These are phyloP conservation scores for Cyclotella cryptica DNA, from an alignment of 108 stramenopile genomes.

Conservation along the genomic window DNA sequence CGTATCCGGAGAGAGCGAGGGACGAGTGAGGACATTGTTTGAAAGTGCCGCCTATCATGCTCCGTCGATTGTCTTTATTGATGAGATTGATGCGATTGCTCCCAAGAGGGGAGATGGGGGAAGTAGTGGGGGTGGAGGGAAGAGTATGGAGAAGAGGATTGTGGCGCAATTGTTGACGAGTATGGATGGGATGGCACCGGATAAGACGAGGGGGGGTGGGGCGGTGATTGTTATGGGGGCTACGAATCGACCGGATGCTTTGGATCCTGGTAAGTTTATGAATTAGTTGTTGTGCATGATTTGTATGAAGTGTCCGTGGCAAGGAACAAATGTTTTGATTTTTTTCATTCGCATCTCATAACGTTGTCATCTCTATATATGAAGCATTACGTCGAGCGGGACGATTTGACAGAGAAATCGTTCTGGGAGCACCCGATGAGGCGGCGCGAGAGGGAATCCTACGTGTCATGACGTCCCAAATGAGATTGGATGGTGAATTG, in stretches of 20 bases:
- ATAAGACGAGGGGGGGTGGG: slow-evolving; percentile 64
- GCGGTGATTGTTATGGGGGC: slow-evolving; percentile 97
- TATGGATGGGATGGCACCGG: slow-evolving; percentile 87
- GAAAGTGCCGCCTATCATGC: slow-evolving; percentile 90
- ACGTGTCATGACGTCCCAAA: slow-evolving; percentile 79
- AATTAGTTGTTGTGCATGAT: no score
- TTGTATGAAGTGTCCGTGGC: no score
- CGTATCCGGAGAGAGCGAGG: slow-evolving; percentile 95
- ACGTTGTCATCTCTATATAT: no score
- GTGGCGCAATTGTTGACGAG: slow-evolving; percentile 96
- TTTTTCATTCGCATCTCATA: no score
- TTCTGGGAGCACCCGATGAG: slow-evolving; percentile 96
- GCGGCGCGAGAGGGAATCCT: slow-evolving; percentile 89
- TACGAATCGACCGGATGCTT: slow-evolving; percentile 95
- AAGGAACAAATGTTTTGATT: no score
- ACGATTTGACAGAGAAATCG: slow-evolving; percentile 97
- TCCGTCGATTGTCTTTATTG: slow-evolving; percentile 97
- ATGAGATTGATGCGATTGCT: slow-evolving; percentile 98
- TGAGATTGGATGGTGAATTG: slow-evolving; percentile 89
- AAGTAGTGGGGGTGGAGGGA: slow-evolving; percentile 59
- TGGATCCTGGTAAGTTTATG: slow-evolving; percentile 78
- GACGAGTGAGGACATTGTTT: slow-evolving; percentile 92
- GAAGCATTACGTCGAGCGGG: slow-evolving; percentile 93
- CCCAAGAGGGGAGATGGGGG: slow-evolving; percentile 89
- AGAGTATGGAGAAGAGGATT: slow-evolving; percentile 97